Conservation (phyloP, 1,284 basidiomycete genomes). For the Athelia sp. region DNA sequence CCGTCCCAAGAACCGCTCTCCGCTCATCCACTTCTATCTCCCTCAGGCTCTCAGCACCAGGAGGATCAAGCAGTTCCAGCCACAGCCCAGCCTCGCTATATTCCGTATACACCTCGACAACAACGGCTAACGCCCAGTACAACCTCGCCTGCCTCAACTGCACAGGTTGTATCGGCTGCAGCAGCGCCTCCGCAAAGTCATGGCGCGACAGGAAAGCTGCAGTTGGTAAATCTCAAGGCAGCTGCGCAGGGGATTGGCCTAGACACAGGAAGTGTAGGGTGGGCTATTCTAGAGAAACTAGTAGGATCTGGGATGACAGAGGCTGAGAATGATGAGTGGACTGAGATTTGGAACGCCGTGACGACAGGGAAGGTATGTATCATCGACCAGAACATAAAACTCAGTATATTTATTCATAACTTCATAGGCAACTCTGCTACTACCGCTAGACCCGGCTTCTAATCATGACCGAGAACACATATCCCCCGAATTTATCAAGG, state of each 20-base stretch:
- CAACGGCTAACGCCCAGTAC: conserved; percentile 34
- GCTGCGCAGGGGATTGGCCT: conserved; percentile 74
- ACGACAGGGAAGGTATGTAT: conserved; percentile 61
- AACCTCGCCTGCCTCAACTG: conserved; percentile 41
- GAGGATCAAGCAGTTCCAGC: conserved; percentile 14
- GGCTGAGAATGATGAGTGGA: conserved; percentile 53
- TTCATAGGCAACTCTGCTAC: conserved; percentile 76
- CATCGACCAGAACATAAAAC: no score
- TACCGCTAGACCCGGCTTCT: conserved; percentile 58
- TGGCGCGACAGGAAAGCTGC: conserved; percentile 63
- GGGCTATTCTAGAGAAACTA: conserved; percentile 80
- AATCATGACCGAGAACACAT: conserved; percentile 40
- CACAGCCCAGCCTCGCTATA: conserved; percentile 34
- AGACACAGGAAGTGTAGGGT: conserved; percentile 67
- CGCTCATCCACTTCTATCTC: conserved; percentile 60
- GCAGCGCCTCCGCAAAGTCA: conserved; percentile 33
- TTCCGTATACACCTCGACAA: conserved; percentile 52
- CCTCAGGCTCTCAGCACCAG: conserved; percentile 23
- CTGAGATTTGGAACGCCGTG: conserved; percentile 66
- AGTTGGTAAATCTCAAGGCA: conserved; percentile 78
- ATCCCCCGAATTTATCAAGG: conserved; percentile 71
- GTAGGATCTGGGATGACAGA: conserved; percentile 56
- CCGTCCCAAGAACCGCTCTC: conserved; percentile 51
- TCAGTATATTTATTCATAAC: no score
- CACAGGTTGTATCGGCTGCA: conserved; percentile 33